Evolutionary conservation across 2,329 filamentous ascomycete genomes (phyloP), one percentile per base, ranked within the genome.

Genomic region (Sporothrix schenckii): DNA sequence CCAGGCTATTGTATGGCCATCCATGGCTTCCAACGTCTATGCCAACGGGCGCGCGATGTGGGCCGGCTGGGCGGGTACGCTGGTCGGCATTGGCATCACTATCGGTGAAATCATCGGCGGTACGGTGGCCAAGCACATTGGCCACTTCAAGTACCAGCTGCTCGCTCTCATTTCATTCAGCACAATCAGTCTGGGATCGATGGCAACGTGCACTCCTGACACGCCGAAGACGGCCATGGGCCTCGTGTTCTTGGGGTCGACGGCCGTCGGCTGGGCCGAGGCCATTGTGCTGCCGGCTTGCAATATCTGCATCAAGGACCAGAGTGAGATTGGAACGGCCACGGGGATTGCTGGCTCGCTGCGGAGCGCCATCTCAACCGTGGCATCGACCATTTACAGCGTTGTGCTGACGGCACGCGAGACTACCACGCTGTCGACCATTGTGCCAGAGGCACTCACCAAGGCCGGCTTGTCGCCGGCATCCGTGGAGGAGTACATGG

Each of bases 191-290:
- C 70, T 77, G 34, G 77, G 70, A n/a, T 68, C 34, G 56, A 70
- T 71, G 68, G 67, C 71, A 61, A 39, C 39, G 13, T 54, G 27
- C 50, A 71, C 66, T 14, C 74, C 74, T 2, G 73, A 77, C 69
- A 77, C 75, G 58, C 70, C 70, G 27, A 66, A 34, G 5, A 72
- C 69, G 1, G 70, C 72, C 11, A 72, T 74, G 14, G 75, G 72
- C 13, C 71, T 78, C n/a, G 70, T 78, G 52, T 70, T 72, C 53
- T 21, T 78, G 24, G 76, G 74, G 16, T 73, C 72, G 63, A 74
- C 77, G 69, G 77, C 74, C 67, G 74, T 78, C 44, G 77, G 77
- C 24, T 78, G 76, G 76, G 75, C 74, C 66, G 78, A 79, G 68
- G 70, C 71, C 47, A 66, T 77, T 34, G 73, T 72, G 60, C 73